Base-by-base conservation (phyloP, 345 rosid species). In the Populus pruinosa region DNA sequence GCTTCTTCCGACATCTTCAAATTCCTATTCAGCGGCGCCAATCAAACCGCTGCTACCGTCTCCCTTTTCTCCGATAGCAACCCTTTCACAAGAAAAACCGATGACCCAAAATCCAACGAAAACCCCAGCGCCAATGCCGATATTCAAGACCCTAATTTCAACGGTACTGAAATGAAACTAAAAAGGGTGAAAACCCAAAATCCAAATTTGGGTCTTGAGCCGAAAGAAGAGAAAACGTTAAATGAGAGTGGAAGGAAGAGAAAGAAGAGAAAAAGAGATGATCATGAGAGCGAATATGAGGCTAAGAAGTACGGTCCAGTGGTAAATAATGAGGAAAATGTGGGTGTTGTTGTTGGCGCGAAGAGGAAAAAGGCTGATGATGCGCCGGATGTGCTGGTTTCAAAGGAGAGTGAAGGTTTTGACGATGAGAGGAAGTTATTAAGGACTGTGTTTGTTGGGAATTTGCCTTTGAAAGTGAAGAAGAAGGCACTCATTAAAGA, bases 371-470 rank as follows among this genome's bases (percentile, higher is more conserved):
- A 89, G 82, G 79, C 83, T 13, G 97, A 90, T 69, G 87, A 87
- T 73, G 88, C 73, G 2, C 87, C 70, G 11, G 91, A 87, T 69
- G 44, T 82, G 59, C 53, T 87, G 89, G 86, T 82, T 70, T 80
- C 86, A 1, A 88, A 87, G 53, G 97, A 78, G 2, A 56, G 36
- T 27, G 85, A 90, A 80, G 96, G 97, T 0, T 96, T 92, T 76
- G 99, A 96, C 65, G 98, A 94, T 59, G 98, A 96, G 76, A 85
- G 73, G 49, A 96, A 92, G 93, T 89, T 96, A 55, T 80, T 89
- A 81, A 92, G 97, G 87, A 96, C 99, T 44, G 91, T 96, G 50
- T 96, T 94, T 90, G 91, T 92, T 23, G 99, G 99, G 75, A 96
- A 96, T 77, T 80, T 96, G 83, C 96, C 98, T 0, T 70, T 91